Base-by-base conservation (phyloP, 495 filamentous ascomycete species). In the Astrothelium macrocarpum region DNA sequence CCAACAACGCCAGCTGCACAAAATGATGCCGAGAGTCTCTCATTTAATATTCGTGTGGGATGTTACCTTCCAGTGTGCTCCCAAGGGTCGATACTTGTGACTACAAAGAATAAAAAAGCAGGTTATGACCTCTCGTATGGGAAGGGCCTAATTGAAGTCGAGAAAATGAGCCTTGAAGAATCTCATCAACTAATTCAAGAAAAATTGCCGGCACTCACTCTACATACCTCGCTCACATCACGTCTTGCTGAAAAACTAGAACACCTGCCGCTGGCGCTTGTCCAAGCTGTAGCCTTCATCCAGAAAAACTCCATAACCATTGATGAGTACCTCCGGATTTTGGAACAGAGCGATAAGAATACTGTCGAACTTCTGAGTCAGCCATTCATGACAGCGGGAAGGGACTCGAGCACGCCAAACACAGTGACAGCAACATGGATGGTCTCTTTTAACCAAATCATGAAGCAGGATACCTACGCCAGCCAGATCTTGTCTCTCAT, bases 261-360 rank as follows among this genome's bases (percentile, higher is more conserved):
- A 0, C 70, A 42, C 62, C 72, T 81, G 1, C 78, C 77, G 14
- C 63, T 81, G 0, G 78, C 78, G 0, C 76, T 80, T 49, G 64
- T 59, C 1, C 78, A 81, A 53, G 78, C 79, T 7, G 76, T 75
- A 7, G 64, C 78, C 1, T 81, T 74, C 59, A 72, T 81, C 75
- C 1, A 23, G 2, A 29, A 39, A 62, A 64, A 64, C 26, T 20
- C 5, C 28, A 12, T 39, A 5, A 36, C 49, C 2, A 62, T 60
- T 10, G 9, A 12, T 10, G 39, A 60, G 43, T 64, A 64, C 32
- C 56, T 64, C 2, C 26, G 43, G 20, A 4, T 64, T 12, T 29
- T 36, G 20, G 10, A 60, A 32, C 4, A 59, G 12, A 62, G 20
- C 20, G 53, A 64, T 2, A 14, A 64, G 3, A 28, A 61, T 23